Conservation (phyloP, 2,329 filamentous ascomycete genomes). For the Myotisia sp. region DNA sequence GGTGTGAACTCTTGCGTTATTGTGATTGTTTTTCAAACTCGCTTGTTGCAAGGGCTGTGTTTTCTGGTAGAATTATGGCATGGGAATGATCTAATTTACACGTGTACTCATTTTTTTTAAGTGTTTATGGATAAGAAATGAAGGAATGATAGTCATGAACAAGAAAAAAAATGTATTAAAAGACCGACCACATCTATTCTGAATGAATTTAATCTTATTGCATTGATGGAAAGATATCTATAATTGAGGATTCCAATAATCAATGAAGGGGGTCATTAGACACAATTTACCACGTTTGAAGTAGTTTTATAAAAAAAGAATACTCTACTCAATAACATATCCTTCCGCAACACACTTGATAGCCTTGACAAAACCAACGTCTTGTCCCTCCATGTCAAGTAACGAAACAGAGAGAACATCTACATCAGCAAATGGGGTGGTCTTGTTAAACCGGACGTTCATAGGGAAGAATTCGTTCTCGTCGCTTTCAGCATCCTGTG, state of each 20-base stretch:
- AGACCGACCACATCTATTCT: too few species aligned
- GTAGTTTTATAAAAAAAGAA: background rate
- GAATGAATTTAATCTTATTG: background rate
- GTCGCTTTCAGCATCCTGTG: conserved; percentile 64
- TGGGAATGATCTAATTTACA: too few species aligned
- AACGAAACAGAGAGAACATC: conserved; percentile 49
- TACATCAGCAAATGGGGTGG: conserved; percentile 74
- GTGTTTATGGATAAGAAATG: too few species aligned
- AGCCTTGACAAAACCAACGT: conserved; percentile 32
- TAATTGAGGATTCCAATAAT: background rate
- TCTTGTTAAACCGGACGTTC: conserved; percentile 78
- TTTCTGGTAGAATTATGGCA: too few species aligned
- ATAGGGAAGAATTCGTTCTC: conserved; percentile 98
- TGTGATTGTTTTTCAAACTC: too few species aligned
- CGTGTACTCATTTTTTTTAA: too few species aligned
- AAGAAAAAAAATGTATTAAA: too few species aligned
- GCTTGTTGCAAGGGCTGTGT: too few species aligned
- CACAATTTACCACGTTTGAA: background rate
- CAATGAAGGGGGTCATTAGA: too few species aligned
- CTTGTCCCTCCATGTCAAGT: conserved; percentile 32
- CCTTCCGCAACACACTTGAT: conserved; percentile 32
- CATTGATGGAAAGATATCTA: background rate
- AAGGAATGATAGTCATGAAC: too few species aligned
- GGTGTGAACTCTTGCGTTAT: too few species aligned
- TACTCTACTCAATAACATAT: conserved; percentile 30